A percentile compares a stretch with the other conserved stretches of the same genome.
phyloP scores from a whole-genome alignment of 768 basidiomycete genomes.

The Flagelloscypha sp. region DNA sequence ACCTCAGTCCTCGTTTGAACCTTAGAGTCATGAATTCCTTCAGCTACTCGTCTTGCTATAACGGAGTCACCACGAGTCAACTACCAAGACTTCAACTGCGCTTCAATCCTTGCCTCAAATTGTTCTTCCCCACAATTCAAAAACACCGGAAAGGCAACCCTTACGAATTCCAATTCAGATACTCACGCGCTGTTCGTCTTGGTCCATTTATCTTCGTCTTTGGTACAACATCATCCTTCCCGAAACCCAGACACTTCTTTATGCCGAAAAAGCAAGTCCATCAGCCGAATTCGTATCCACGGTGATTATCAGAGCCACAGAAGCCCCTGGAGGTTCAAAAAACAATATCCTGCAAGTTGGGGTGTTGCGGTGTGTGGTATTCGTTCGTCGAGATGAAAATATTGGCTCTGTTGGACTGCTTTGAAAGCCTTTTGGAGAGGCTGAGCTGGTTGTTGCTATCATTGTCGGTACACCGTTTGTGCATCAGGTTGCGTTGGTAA shows the following conservation, averaged over 20 bases:
- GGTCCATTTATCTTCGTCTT: constrained; percentile 48
- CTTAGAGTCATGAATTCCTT: too few species aligned
- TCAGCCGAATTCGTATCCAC: constrained; percentile 36
- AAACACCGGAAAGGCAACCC: constrained; percentile 33
- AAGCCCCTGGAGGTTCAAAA: constrained; percentile 33
- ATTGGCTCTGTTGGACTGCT: constrained; percentile 23
- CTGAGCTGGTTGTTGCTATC: constrained; percentile 44
- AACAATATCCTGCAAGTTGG: constrained; percentile 38
- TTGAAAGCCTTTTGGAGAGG: constrained; percentile 37
- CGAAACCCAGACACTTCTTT: constrained; percentile 27
- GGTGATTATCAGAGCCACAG: constrained; percentile 36
- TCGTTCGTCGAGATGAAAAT: constrained; percentile 34
- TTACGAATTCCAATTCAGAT: constrained; percentile 42
- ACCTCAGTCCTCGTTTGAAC: too few species aligned
- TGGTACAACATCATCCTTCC: constrained; percentile 42
- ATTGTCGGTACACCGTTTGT: constrained; percentile 41
- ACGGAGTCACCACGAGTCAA: too few species aligned
- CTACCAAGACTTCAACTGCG: too few species aligned
- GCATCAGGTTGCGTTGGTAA: constrained; percentile 39
- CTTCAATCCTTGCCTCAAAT: too few species aligned
- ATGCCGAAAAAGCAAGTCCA: constrained; percentile 35
- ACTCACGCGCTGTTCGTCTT: constrained; percentile 42
- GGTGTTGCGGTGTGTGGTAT: too few species aligned
- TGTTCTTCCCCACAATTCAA: too few species aligned
- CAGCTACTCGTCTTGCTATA: too few species aligned